Evolutionary conservation across 805 yeast species (phyloP).

Genomic region (Candida taoyuanica): DNA sequence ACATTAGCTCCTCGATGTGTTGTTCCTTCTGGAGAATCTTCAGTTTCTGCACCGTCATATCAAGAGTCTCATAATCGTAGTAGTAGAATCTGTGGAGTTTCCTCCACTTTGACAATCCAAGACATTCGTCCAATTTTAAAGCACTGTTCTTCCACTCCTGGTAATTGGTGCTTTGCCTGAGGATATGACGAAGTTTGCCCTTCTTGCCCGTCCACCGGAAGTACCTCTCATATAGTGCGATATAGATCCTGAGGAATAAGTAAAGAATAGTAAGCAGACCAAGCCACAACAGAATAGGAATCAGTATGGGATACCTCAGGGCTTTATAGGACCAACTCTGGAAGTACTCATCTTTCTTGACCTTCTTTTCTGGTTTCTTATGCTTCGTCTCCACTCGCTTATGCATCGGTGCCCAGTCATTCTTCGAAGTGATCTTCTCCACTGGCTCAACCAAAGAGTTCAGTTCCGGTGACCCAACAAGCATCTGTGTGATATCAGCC

Average conservation of each 20-base stretch:
- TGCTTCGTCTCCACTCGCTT: slow-evolving; percentile 14
- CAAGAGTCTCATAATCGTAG: slow-evolving; percentile 62
- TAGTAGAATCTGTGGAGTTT: slow-evolving; percentile 39
- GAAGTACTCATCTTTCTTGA: slow-evolving; percentile 23
- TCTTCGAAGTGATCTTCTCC: slow-evolving; percentile 37
- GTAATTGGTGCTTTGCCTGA: slow-evolving; percentile 47
- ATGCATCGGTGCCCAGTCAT: slow-evolving; percentile 45
- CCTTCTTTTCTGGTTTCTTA: slow-evolving; percentile 8
- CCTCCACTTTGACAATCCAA: slow-evolving; percentile 61
- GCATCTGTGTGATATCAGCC: slow-evolving; percentile 4
- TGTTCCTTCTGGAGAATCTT: slow-evolving; percentile 22
- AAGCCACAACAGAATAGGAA: slow-evolving; percentile 52
- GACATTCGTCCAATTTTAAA: slow-evolving; percentile 46
- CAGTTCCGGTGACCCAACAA: slow-evolving; percentile 11
- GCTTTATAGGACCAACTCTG: slow-evolving; percentile 41
- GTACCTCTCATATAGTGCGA: slow-evolving; percentile 55
- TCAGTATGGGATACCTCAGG: slow-evolving; percentile 62
- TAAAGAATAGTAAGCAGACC: slow-evolving; percentile 44
- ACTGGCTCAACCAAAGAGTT: slow-evolving; percentile 3
- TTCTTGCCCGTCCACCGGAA: slow-evolving; percentile 61
- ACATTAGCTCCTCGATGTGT: slow-evolving; percentile 43
- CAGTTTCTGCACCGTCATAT: slow-evolving; percentile 42
- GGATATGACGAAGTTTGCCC: slow-evolving; percentile 40
- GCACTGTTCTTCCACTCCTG: slow-evolving; percentile 64
- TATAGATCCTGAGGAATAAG: slow-evolving; percentile 50